phyloP scores from a whole-genome alignment of 495 filamentous ascomycete genomes.

The Aspergillus biplanus region DNA sequence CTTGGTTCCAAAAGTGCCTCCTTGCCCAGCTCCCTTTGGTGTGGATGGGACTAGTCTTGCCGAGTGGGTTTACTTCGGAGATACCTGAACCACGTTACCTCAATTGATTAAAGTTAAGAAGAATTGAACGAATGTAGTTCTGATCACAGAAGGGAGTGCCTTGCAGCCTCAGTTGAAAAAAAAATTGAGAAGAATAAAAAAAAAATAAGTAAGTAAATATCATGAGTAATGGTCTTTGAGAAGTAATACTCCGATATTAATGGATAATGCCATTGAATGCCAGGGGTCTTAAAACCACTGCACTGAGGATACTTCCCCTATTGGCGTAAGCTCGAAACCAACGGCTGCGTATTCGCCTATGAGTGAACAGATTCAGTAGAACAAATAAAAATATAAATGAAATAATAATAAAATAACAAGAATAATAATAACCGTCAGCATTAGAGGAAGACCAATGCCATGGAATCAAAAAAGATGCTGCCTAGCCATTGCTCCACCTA shows the following conservation, averaged over 20 bases:
- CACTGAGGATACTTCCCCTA: not conserved
- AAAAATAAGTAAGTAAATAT: conserved; percentile 5
- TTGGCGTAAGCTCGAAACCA: not conserved
- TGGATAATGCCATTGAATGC: conserved; percentile 7
- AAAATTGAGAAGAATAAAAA: conserved; percentile 5
- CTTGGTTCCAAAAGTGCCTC: conserved; percentile 14
- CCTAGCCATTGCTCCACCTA: conserved; percentile 26
- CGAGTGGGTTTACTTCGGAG: conserved; percentile 26
- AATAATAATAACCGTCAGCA: conserved; percentile 6
- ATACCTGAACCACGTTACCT: conserved; percentile 17
- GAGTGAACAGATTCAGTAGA: not conserved
- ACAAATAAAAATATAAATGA: conserved; percentile 1
- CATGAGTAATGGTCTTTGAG: not conserved
- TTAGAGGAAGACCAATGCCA: conserved; percentile 11
- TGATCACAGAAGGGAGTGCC: not conserved
- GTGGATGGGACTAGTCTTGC: conserved; percentile 15
- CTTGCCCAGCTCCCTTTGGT: not conserved
- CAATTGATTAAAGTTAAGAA: conserved; percentile 3
- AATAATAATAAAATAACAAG: conserved; percentile 10
- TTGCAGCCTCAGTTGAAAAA: not conserved
- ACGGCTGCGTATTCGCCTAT: not conserved
- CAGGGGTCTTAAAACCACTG: not conserved
- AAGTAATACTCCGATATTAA: not conserved
- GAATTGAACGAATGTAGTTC: not conserved
- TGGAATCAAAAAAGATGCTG: conserved; percentile 29